Conservation (phyloP, 108 stramenopile genomes). For the Chaetoceros tenuissimus region DNA sequence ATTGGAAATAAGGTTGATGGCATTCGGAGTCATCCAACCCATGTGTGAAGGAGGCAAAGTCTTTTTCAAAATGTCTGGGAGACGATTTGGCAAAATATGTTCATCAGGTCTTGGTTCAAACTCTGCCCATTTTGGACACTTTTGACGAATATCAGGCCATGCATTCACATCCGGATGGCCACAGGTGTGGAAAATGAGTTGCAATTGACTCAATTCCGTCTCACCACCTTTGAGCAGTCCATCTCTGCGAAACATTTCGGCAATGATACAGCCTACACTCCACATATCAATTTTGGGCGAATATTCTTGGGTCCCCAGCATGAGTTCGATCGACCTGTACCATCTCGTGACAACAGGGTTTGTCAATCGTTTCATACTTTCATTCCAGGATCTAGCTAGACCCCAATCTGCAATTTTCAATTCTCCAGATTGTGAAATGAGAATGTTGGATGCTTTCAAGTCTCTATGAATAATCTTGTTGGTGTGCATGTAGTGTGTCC, state of each 20-base stretch:
- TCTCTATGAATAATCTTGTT: slow-evolving; percentile 94
- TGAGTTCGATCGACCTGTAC: slow-evolving; percentile 95
- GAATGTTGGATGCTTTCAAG: slow-evolving; percentile 89
- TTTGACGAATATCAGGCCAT: slow-evolving; percentile 64
- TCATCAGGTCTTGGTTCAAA: slow-evolving; percentile 47
- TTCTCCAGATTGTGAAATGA: slow-evolving; percentile 81
- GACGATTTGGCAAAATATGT: slow-evolving; percentile 39
- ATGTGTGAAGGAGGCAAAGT: slow-evolving; percentile 56
- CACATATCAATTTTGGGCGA: slow-evolving; percentile 92
- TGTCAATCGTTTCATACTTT: slow-evolving; percentile 81
- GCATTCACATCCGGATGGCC: slow-evolving; percentile 64
- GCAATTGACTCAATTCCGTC: slow-evolving; percentile 67
- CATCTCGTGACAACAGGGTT: slow-evolving; percentile 94
- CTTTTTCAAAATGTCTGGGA: slow-evolving; percentile 48
- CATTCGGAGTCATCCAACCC: slow-evolving; percentile 91
- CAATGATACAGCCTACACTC: slow-evolving; percentile 96
- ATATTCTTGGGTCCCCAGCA: slow-evolving; percentile 80
- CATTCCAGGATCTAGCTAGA: slow-evolving; percentile 84
- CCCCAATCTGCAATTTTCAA: slow-evolving; percentile 97
- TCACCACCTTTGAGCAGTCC: slow-evolving; percentile 62
- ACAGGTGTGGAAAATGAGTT: slow-evolving; percentile 69
- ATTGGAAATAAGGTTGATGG: slow-evolving; percentile 64
- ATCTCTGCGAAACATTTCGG: slow-evolving; percentile 86
- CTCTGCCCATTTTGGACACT: slow-evolving; percentile 72
- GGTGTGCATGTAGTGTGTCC: slow-evolving; percentile 88